A percentile compares a stretch with the other conserved stretches of the same genome.
These are phyloP conservation scores for Neonectria sp. DNA, from an alignment of 2,329 filamentous ascomycete species.

Conservation along the genomic window DNA sequence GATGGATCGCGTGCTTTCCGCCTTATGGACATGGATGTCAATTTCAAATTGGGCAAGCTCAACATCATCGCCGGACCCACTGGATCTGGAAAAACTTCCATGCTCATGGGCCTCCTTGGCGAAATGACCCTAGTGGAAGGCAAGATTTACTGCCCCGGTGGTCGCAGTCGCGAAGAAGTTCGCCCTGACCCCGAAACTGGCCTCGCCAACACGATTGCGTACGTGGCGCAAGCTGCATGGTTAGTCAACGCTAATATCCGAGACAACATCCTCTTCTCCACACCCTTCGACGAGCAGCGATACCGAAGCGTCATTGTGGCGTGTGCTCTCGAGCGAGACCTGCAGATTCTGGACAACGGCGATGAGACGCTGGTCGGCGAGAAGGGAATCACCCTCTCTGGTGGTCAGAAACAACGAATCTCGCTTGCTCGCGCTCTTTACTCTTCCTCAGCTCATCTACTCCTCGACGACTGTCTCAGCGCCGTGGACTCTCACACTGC, in stretches of 20 bases:
- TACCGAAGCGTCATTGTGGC: constrained; percentile 92
- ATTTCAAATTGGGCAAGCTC: constrained; percentile 87
- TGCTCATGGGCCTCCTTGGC: constrained; percentile 95
- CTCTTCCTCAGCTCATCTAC: constrained; percentile 89
- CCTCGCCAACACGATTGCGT: constrained; percentile 92
- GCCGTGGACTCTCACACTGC: constrained; percentile 98
- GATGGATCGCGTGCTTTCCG: constrained; percentile 83
- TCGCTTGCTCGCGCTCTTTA: constrained; percentile 98
- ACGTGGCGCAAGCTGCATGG: constrained; percentile 98
- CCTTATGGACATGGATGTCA: constrained; percentile 85
- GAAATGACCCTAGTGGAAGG: constrained; percentile 94
- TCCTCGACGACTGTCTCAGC: constrained; percentile 95
- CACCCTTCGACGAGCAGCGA: constrained; percentile 82
- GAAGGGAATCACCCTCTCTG: constrained; percentile 96
- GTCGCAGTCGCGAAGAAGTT: constrained; percentile 87
- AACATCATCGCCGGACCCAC: constrained; percentile 96
- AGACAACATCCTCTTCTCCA: constrained; percentile 95
- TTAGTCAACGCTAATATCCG: constrained; percentile 95
- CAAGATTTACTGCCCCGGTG: constrained; percentile 87
- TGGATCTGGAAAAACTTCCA: constrained; percentile 94
- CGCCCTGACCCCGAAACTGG: constrained; percentile 86
- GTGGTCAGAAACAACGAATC: constrained; percentile 97
- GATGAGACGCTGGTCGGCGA: constrained; percentile 96
- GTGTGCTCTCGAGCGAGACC: constrained; percentile 90
- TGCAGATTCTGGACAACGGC: constrained; percentile 92